Base-by-base conservation (phyloP, 2,329 filamentous ascomycete species). In the Xylaria sp. region DNA sequence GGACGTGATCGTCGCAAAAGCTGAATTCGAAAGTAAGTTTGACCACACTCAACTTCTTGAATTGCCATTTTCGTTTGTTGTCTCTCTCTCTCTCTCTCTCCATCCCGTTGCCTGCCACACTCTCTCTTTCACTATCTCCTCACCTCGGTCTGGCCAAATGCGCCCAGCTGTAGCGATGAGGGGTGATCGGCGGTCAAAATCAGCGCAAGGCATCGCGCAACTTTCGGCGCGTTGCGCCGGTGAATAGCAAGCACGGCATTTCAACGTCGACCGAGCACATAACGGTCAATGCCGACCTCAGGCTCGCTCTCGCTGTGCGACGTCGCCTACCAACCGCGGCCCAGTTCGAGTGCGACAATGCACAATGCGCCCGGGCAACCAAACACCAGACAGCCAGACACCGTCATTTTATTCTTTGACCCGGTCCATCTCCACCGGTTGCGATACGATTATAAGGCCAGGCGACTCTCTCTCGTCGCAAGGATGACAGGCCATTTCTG, bases 1-100 rank as follows among this genome's bases (percentile, higher is more conserved):
- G 63, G 64, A 53, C 53, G 42, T 57, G 47, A 54, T 55, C 48
- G 56, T 65, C 52, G 64, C 61, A 59, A 55, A 62, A 49, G 23
- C 56, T 57, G 54, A 59, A 53, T 30, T 30, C 23, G 23, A 19
- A 39, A 39, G 65, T 66, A 58, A 66, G 65, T 66, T 53, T 42
- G 46, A 30, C 48, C 49, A 49, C 46, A 52, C 49, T 46, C 16
- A 30, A 35, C 55, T 52, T 49, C 11, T 23, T 23, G 53, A 18
- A 55, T n/a, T 16, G 53, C 48, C 30, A 52, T 35, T 52, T 44
- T 35, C 16, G 50, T 54, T 42, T 37, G 16, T 42, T 23, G 42
- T 23, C n/a, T 19, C 39, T 42, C 34, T 10, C 30, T 16, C 46
- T 55, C 49, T 46, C 13, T 35, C 35, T 37, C 16, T 23, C 47